Evolutionary conservation across 2,329 filamentous ascomycete species (phyloP), one percentile per base, ranked within the genome.

Genomic region (Apiospora hydei): DNA sequence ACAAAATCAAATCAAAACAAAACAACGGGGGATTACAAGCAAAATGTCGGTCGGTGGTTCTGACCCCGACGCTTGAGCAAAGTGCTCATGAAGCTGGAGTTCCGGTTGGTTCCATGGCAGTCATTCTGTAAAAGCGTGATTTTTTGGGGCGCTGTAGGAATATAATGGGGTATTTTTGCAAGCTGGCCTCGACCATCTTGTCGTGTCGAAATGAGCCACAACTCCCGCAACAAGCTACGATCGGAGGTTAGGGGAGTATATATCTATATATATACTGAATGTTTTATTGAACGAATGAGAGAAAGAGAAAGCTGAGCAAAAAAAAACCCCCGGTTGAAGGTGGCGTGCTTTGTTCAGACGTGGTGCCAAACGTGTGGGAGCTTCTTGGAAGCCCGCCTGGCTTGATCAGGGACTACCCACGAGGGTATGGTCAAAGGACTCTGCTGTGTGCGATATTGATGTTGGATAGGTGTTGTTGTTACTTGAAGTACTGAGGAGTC

Each of bases 161-260:
- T 64, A 64, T 64, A 64, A 64, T 64, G 57, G 30, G 57, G 57
- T 64, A 41, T 64, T 41, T 64, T 64, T n/a, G 30, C 21, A 41
- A 41, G 21, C 30, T 21, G 57, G 30, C 4, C 57, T 64, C 57
- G 57, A 21, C 10, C 57, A 41, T 41, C 7, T 64, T 41, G 34
- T 14, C 18, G 30, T 64, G 34, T 5, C 18, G n/a, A 34, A 18
- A 64, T 64, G 57, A 16, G 18, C 57, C 34, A n/a, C 57, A n/a
- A 41, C 30, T 64, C 34, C 38, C 30, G 34, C 57, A n/a, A 24
- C 18, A 64, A 13, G 14, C 57, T 41, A 64, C 34, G 34, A 41
- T 41, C 13, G 34, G 30, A 41, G 21, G 18, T 41, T 7, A n/a
- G 18, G 57, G 41, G 57, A 14, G 34, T 61, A 38, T 64, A 64